Base-by-base conservation (phyloP, 2,329 filamentous ascomycete species). In the Neonectria ditissima region DNA sequence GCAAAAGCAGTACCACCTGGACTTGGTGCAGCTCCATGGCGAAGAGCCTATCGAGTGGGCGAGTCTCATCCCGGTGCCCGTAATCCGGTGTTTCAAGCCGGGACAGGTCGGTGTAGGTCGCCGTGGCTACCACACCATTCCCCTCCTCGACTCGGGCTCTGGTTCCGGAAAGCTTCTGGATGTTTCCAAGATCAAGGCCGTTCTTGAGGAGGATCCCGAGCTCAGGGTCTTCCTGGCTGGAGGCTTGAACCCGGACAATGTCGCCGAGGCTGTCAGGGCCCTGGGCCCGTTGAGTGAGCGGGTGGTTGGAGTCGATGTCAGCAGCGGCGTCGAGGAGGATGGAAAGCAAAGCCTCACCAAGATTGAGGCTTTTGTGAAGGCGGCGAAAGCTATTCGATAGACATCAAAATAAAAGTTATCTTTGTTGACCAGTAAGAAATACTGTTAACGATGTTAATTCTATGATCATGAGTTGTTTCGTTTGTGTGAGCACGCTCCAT, bases 41-140 rank as follows among this genome's bases (percentile, higher is more conserved):
- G 86, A 91, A 50, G 97, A 99, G 76, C 95, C 96, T 2, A 74
- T 97, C 4, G 96, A 99, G 77, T 99, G 95, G 94, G 91, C 94
- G 1, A 87, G 81, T 48, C 80, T 92, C n/a, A 93, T 99, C 52
- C 94, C 96, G 1, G 94, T 97, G 0, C 96, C 96, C 0, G 94
- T 99, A 5, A 89, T 99, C 67, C 90, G 89, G 69, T 92, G 91
- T 53, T 99, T 98, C 80, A 89, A 89, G 56, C 93, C 94, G 0
- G 87, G 85, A 2, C 89, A 94, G 54, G 80, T 87, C n/a, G 92
- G 90, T 1, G 82, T 97, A 48, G 89, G 89, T 8, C 80, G 85
- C 44, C 87, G 93, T 59, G 94, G 93, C 10, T 97, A 93, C 76
- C 96, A 99, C 77, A 87, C 89, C 2, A 81, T 97, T 28, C 91